Conservation (phyloP, 306 rosid genomes). For the Malus sylvestris region DNA sequence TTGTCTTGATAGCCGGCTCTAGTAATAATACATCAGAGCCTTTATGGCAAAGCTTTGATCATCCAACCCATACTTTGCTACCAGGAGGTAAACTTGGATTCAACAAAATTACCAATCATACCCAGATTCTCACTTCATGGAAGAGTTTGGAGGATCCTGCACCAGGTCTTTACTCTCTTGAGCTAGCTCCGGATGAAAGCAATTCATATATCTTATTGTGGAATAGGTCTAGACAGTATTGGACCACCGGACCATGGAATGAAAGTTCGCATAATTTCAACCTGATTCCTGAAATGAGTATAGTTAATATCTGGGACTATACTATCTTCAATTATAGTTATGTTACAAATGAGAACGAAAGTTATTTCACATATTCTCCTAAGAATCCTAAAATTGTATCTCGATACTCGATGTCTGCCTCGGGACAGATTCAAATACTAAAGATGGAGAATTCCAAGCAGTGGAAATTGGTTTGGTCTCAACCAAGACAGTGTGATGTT, state of each 20-base stretch:
- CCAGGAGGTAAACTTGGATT: conserved; percentile 37
- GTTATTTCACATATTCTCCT: conserved; percentile 35
- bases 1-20: no score
- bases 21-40: not conserved
- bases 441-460: not conserved
- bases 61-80: conserved; percentile 55
- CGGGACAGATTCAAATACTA: conserved; percentile 1
- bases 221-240: conserved; percentile 6
- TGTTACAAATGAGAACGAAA: conserved; percentile 8
- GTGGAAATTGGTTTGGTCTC: no score
- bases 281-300: conserved; percentile 39
- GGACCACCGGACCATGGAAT: conserved; percentile 52
- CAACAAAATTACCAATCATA: conserved; percentile 31
- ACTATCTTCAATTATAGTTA: conserved; percentile 10
- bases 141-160: no score
- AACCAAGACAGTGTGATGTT: no score
- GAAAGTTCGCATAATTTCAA: conserved; percentile 27
- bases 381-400: not conserved
- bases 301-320: no score
- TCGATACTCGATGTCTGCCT: conserved; percentile 18
- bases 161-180: no score
- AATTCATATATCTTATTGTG: no score
- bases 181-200: no score
- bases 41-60: conserved; percentile 59
- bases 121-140: conserved; percentile 21